phyloP scores from a whole-genome alignment of 768 basidiomycete species.

The Phanerochaete sordida region DNA sequence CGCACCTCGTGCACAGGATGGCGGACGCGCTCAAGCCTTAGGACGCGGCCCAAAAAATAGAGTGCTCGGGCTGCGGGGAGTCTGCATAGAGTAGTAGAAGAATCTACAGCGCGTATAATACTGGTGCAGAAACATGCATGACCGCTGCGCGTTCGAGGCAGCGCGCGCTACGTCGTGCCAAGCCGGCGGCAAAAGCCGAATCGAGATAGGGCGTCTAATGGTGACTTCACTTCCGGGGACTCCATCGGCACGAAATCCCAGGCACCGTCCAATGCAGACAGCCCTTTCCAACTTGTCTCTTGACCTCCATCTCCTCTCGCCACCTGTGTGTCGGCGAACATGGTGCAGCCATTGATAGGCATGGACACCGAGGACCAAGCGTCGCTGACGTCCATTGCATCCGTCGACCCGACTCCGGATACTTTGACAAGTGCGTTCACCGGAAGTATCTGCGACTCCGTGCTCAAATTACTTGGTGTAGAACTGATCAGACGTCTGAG shows the following conservation, averaged over 20 bases:
- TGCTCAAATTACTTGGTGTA: constrained; percentile 24
- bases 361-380: constrained; percentile 35
- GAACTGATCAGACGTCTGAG: constrained; percentile 81
- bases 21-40: not conserved
- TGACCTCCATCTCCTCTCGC: not conserved
- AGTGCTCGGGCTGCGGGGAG: not conserved
- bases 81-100: not conserved
- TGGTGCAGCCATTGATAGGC: constrained; percentile 2
- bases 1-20: constrained; percentile 40
- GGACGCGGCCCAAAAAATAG: too few relatives aligned
- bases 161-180: too few relatives aligned
- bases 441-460: not conserved
- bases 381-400: constrained; percentile 42
- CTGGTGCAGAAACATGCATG: too few relatives aligned
- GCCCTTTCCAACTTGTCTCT: not conserved
- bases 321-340: not conserved
- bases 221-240: not conserved
- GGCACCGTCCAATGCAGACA: too few relatives aligned
- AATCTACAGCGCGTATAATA: not conserved
- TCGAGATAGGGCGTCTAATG: not conserved
- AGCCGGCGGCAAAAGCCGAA: too few relatives aligned
- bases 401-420: constrained; percentile 59
- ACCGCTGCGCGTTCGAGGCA: too few relatives aligned
- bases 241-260: too few relatives aligned
- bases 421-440: constrained; percentile 65